phyloP scores from a whole-genome alignment of 192 early-diverging fungal genomes.

The Coemansia sp. region DNA sequence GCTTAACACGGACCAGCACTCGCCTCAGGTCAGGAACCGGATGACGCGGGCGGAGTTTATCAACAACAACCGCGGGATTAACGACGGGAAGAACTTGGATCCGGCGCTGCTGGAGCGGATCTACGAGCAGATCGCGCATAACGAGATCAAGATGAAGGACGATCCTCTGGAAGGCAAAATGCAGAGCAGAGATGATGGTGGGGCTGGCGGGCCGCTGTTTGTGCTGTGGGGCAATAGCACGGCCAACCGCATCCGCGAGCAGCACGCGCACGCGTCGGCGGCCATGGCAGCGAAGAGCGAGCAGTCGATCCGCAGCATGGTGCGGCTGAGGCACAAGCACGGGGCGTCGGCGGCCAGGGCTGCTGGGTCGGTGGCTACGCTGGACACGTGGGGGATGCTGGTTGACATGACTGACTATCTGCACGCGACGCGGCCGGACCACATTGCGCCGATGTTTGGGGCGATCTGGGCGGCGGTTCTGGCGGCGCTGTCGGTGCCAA shows the following conservation, averaged over 20 bases:
- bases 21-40: constrained; percentile 77
- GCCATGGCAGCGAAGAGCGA: constrained; percentile 73
- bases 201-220: constrained; percentile 39
- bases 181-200: constrained; percentile 44
- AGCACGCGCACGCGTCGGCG: constrained; percentile 60
- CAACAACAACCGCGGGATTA: constrained; percentile 90
- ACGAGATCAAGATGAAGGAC: constrained; percentile 95
- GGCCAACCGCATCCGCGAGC: constrained; percentile 53
- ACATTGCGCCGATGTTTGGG: constrained; percentile 91
- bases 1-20: constrained; percentile 93
- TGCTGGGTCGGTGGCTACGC: constrained; percentile 16
- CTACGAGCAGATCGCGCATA: constrained; percentile 75
- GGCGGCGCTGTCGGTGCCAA: constrained; percentile 75
- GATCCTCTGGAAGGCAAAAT: constrained; percentile 56
- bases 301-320: constrained; percentile 65
- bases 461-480: constrained; percentile 86
- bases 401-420: constrained; percentile 59
- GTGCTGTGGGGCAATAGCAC: constrained; percentile 46
- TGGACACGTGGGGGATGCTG: constrained; percentile 38
- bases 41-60: constrained; percentile 89
- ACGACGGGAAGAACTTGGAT: constrained; percentile 80
- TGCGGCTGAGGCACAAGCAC: constrained; percentile 50
- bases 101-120: constrained; percentile 68
- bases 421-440: constrained; percentile 77
- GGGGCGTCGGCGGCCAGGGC: background rate